phyloP scores from a whole-genome alignment of 2,329 filamentous ascomycete genomes.

The Zymoseptoria pseudotritici region DNA sequence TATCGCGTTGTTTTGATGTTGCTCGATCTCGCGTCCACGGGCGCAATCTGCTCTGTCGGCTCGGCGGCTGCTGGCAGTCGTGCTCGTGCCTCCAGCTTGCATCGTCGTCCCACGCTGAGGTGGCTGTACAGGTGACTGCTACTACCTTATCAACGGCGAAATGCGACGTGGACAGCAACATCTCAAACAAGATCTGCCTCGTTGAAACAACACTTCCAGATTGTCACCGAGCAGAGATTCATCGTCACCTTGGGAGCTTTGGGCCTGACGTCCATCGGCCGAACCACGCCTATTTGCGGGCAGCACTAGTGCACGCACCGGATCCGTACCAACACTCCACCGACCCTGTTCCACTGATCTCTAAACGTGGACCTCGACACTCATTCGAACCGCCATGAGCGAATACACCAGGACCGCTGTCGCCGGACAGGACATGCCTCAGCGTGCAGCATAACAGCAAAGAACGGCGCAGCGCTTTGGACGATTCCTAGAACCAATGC shows the following conservation, averaged over 20 bases:
- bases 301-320: background rate
- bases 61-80: too few species aligned
- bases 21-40: too few species aligned
- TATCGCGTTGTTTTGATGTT: background rate
- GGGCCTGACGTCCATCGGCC: background rate
- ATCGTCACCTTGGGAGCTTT: background rate
- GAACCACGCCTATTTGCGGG: background rate
- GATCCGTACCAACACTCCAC: background rate
- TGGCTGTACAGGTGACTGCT: too few species aligned
- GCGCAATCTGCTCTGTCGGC: too few species aligned
- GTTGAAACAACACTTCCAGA: too few species aligned
- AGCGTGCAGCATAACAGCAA: background rate
- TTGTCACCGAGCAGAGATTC: background rate
- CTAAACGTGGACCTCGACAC: background rate
- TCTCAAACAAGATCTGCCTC: too few species aligned
- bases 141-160: too few species aligned
- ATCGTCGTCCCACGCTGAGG: too few species aligned
- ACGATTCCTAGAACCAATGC: slow-evolving; percentile 1
- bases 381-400: background rate
- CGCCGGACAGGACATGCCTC: background rate
- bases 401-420: background rate
- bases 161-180: too few species aligned
- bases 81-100: too few species aligned
- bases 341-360: background rate
- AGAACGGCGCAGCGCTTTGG: background rate